Evolutionary conservation across 495 filamentous ascomycete species (phyloP).

Genomic region (Astrothelium subdiscretum): DNA sequence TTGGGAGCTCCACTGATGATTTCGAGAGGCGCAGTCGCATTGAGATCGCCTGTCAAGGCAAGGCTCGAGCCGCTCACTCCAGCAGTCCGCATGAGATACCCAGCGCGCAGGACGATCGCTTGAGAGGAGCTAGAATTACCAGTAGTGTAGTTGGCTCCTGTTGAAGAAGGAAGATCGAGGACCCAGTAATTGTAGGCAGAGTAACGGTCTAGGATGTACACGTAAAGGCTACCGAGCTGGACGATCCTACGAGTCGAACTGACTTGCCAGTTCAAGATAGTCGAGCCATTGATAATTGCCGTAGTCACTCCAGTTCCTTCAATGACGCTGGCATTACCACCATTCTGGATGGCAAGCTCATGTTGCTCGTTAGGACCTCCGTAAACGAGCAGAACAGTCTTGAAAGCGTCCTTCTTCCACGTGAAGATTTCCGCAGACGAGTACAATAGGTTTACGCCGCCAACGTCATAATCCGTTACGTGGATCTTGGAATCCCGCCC

Average conservation of each 20-base stretch:
- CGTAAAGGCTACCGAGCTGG: slow-evolving; percentile 41
- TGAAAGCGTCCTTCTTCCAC: slow-evolving; percentile 39
- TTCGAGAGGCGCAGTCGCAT: slow-evolving; percentile 54
- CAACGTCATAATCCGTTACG: slow-evolving; percentile 61
- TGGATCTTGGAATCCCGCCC: slow-evolving; percentile 68
- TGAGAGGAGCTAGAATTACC: neutral
- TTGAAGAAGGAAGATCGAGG: slow-evolving; percentile 39
- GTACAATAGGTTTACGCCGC: slow-evolving; percentile 53
- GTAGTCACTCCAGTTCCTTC: slow-evolving; percentile 41
- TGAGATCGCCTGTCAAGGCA: slow-evolving; percentile 58
- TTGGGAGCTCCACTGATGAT: slow-evolving; percentile 47
- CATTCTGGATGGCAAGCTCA: slow-evolving; percentile 47
- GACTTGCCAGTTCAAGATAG: slow-evolving; percentile 48
- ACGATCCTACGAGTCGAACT: slow-evolving; percentile 41
- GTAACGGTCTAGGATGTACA: slow-evolving; percentile 56
- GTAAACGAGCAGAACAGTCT: slow-evolving; percentile 56
- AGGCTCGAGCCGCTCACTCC: slow-evolving; percentile 39
- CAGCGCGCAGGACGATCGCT: slow-evolving; percentile 48
- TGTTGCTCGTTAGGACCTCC: slow-evolving; percentile 59
- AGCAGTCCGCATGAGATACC: slow-evolving; percentile 62
- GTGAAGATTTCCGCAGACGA: slow-evolving; percentile 69
- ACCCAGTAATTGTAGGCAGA: slow-evolving; percentile 69
- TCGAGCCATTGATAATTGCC: slow-evolving; percentile 29
- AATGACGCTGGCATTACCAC: slow-evolving; percentile 31
- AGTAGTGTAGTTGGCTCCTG: slow-evolving; percentile 27